Conservation (phyloP, 345 rosid species). For the Eucalyptus erythrocorys region DNA sequence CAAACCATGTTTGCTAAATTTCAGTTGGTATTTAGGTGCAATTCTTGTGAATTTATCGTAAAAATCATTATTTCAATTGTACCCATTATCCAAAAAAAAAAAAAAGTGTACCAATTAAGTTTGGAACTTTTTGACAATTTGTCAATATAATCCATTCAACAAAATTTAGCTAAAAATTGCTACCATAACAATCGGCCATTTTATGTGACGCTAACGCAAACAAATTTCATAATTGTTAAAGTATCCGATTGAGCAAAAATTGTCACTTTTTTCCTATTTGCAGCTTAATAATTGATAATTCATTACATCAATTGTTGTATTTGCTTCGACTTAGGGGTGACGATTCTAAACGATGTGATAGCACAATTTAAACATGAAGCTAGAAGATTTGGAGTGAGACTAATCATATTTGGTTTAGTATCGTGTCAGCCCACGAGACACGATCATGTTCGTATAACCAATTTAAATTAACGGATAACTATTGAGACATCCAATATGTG, state of each 20-base stretch:
- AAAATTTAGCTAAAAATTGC: no score
- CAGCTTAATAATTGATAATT: background rate
- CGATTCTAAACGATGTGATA: no score
- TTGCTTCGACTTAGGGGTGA: background rate
- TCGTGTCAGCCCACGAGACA: fast-evolving
- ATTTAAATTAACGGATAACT: fast-evolving
- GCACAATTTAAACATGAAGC: background rate
- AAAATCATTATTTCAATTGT: no score
- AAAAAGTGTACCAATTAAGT: no score
- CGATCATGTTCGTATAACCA: background rate
- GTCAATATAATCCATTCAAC: no score
- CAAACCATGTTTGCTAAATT: fast-evolving
- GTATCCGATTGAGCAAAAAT: fast-evolving
- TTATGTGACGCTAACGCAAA: no score
- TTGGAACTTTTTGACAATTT: no score
- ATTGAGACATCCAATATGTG: fast-evolving
- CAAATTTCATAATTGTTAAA: no score
- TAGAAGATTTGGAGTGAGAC: background rate
- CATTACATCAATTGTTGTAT: background rate
- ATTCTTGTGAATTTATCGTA: no score
- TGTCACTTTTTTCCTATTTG: background rate
- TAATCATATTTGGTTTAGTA: background rate
- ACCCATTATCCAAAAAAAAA: no score
- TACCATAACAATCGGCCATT: fast-evolving
- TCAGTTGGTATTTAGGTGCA: no score